Percentiles rank a stretch among this genome's conserved stretches.
Conservation (phyloP, 345 rosid genomes). For the Sapria himalayana region DNA sequence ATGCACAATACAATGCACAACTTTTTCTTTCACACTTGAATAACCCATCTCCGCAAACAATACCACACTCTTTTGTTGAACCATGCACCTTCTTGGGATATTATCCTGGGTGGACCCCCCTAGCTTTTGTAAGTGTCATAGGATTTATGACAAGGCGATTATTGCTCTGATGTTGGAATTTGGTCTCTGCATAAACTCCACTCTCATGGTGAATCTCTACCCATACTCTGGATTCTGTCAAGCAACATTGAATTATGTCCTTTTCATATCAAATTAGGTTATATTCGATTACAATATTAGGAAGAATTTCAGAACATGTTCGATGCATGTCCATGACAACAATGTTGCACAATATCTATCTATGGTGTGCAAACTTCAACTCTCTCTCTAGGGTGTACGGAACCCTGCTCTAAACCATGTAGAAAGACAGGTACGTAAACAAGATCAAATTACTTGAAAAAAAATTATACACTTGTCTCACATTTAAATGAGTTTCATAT, state of each 20-base stretch:
- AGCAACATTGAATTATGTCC: slow-evolving; percentile 37
- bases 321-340: too few relatives aligned
- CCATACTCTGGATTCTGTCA: slow-evolving; percentile 57
- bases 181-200: slow-evolving; percentile 43
- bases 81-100: slow-evolving; percentile 55
- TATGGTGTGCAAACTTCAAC: too few relatives aligned
- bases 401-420: too few relatives aligned
- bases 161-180: slow-evolving; percentile 57
- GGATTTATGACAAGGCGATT: slow-evolving; percentile 33
- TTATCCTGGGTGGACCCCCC: slow-evolving; percentile 60
- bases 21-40: too few relatives aligned
- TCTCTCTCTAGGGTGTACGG: too few relatives aligned
- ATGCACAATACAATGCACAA: too few relatives aligned
- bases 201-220: slow-evolving; percentile 82
- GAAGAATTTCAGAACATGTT: slow-evolving; percentile 46
- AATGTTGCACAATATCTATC: too few relatives aligned
- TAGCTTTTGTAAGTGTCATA: slow-evolving; percentile 41
- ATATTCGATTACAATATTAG: slow-evolving; percentile 27
- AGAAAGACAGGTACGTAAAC: too few relatives aligned
- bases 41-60: too few relatives aligned
- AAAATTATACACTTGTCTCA: too few relatives aligned
- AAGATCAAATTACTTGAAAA: too few relatives aligned
- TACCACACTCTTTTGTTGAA: slow-evolving; percentile 27
- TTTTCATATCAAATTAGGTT: slow-evolving; percentile 35
- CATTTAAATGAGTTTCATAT: too few relatives aligned